Evolutionary conservation across 1,284 basidiomycete species (phyloP), one percentile per base, ranked within the genome.

Genomic region (Malassezia cuniculi): DNA sequence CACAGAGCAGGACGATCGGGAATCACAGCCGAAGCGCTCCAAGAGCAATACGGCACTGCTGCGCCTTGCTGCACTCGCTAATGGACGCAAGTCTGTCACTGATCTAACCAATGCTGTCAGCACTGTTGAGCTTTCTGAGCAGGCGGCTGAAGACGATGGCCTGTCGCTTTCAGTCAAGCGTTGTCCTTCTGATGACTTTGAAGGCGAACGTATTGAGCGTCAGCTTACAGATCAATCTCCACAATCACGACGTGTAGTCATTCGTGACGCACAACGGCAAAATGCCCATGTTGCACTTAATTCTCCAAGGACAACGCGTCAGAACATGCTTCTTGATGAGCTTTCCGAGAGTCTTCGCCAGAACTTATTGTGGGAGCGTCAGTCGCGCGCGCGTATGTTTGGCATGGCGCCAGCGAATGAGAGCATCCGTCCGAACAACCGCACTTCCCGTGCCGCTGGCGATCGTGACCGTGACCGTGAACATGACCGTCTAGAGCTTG

Each of bases 351-450:
- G 79, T 47, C 69, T 90, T 45, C 73, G 85, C 15, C 72, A 80
- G 34, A 83, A 87, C 55, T 60, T 90, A 51, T 69, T 89, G 5
- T 86, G 85, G 84, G 82, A 85, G 60, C 75, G 85, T 8, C 62
- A 68, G 39, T 62, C 51, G 24, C 50, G 63, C 9, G 52, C 57
- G 17, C 38, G 63, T 12, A 55, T 64, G 46, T 47, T 66, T 34
- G 63, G 63, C n/a, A 50, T 60, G 36, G 21, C 34, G 55, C 27
- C 17, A 31, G 19, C 35, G 34, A 14, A 14, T 14, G 41, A 27
- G 5, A 31, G 30, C 16, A 34, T 33, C 19, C 24, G 34, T 9
- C 4, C 22, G n/a, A 34, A 18, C 19, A 3, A 15, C 9, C 19
- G 26, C 33, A 9, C 16, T 12, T 6, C 21, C 7, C 36, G 18